These are phyloP conservation scores for Rhodotorula babjevae DNA, from an alignment of 768 basidiomycete genomes.

Conservation along the genomic window DNA sequence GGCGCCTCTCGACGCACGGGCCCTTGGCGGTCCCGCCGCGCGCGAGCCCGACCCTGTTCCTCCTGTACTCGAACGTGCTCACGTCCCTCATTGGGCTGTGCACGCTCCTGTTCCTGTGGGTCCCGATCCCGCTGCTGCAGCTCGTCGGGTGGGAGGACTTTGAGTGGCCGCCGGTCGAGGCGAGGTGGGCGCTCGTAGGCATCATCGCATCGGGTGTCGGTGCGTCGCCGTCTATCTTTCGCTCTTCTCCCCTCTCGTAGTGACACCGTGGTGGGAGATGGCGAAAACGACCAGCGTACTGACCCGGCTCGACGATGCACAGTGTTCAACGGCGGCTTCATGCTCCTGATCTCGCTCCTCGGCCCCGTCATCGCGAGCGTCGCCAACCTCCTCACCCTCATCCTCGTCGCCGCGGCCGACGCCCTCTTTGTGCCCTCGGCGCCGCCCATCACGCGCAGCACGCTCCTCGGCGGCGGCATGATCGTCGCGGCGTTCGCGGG, in stretches of 20 bases:
- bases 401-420: constrained; percentile 77
- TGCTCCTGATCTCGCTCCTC: constrained; percentile 35
- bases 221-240: background rate
- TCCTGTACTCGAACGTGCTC: constrained; percentile 74
- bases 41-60: constrained; percentile 68
- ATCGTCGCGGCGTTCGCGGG: constrained; percentile 80
- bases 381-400: constrained; percentile 88
- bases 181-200: constrained; percentile 57
- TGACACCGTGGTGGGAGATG: too few species aligned
- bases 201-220: constrained; percentile 61
- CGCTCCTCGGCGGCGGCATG: constrained; percentile 67
- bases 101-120: constrained; percentile 70
- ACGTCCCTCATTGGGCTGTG: constrained; percentile 73
- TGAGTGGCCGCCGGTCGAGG: constrained; percentile 55
- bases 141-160: constrained; percentile 63
- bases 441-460: constrained; percentile 63
- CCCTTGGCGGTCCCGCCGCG: constrained; percentile 33
- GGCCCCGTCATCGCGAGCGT: constrained; percentile 55
- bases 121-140: constrained; percentile 71
- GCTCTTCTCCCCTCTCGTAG: too few species aligned
- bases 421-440: constrained; percentile 58
- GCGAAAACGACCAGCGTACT: too few species aligned
- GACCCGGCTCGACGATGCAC: constrained; percentile 12
- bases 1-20: background rate
- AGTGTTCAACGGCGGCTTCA: constrained; percentile 53